These are phyloP conservation scores for Fusarium sp. DNA, from an alignment of 2,329 filamentous ascomycete species.

Conservation along the genomic window DNA sequence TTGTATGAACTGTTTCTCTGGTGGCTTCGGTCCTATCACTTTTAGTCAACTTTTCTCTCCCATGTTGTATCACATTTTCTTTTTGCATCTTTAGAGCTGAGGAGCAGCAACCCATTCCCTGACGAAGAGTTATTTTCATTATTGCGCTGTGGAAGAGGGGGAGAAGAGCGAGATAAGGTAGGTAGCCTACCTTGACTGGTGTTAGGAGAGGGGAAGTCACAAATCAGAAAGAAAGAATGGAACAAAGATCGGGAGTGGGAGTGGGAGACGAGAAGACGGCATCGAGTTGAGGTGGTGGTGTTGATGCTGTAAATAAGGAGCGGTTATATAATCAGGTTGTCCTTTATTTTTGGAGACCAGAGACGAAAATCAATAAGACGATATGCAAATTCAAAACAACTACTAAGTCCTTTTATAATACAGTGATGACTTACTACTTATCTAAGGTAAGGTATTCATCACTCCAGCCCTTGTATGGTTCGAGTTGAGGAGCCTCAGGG, in stretches of 20 bases:
- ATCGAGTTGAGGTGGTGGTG: background rate
- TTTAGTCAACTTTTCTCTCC: conserved; percentile 36
- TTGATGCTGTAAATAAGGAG: conserved; percentile 38
- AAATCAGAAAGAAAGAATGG: conserved; percentile 18
- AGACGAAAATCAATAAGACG: conserved; percentile 40
- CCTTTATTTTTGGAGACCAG: conserved; percentile 43
- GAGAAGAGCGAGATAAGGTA: background rate
- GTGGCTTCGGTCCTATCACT: conserved; percentile 39
- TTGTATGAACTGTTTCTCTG: conserved; percentile 37
- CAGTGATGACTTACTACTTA: background rate
- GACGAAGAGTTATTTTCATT: conserved; percentile 41
- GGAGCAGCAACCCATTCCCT: conserved; percentile 45
- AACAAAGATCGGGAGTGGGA: conserved; percentile 3
- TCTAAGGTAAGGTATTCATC: background rate
- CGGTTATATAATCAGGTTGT: conserved; percentile 45
- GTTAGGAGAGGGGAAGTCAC: background rate
- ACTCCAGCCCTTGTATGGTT: background rate
- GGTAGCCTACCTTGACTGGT: background rate
- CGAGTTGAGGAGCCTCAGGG: conserved; percentile 3
- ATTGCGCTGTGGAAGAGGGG: conserved; percentile 16
- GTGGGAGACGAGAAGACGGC: conserved; percentile 8
- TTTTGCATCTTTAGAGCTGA: conserved; percentile 47
- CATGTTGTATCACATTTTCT: conserved; percentile 37
- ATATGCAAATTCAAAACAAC: conserved; percentile 21
- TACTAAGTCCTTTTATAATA: background rate